Conservation (phyloP, 306 rosid species). For the Abrus pulchellus region DNA sequence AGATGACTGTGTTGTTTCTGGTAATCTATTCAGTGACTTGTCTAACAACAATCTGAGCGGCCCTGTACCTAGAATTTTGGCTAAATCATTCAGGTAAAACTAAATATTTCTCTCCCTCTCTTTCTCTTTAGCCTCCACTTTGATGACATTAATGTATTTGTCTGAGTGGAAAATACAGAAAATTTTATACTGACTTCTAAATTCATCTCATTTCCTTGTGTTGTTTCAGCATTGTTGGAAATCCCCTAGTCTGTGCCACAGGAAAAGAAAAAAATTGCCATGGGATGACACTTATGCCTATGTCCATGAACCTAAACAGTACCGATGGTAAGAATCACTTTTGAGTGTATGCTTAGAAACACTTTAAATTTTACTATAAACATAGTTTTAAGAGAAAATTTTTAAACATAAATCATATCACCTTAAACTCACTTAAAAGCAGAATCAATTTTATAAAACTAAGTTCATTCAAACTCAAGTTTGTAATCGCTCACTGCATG, state of each 20-base stretch:
- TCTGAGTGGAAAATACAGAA: not conserved
- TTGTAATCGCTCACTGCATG: not conserved
- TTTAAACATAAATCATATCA: too few species aligned
- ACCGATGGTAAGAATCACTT: constrained; percentile 59
- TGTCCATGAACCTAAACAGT: constrained; percentile 85
- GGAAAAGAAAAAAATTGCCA: constrained; percentile 76
- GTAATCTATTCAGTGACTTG: constrained; percentile 71
- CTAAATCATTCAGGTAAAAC: constrained; percentile 88
- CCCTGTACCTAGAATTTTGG: constrained; percentile 80
- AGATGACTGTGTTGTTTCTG: constrained; percentile 26
- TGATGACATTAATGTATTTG: not conserved
- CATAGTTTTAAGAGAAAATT: too few species aligned
- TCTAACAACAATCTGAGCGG: constrained; percentile 89
- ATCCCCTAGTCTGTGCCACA: constrained; percentile 74
- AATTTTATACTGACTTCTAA: constrained; percentile 17
- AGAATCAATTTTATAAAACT: not conserved
- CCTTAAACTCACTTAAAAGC: too few species aligned
- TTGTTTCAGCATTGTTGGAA: constrained; percentile 80
- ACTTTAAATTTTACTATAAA: too few species aligned
- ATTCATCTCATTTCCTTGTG: not conserved
- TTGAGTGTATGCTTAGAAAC: not conserved
- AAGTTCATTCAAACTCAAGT: too few species aligned
- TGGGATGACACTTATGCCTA: constrained; percentile 81
- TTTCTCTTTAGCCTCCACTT: constrained; percentile 31
- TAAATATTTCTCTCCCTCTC: constrained; percentile 17